Evolutionary conservation across 768 basidiomycete genomes (phyloP), one percentile per base, ranked within the genome.

Genomic region (Boletus huronensis): DNA sequence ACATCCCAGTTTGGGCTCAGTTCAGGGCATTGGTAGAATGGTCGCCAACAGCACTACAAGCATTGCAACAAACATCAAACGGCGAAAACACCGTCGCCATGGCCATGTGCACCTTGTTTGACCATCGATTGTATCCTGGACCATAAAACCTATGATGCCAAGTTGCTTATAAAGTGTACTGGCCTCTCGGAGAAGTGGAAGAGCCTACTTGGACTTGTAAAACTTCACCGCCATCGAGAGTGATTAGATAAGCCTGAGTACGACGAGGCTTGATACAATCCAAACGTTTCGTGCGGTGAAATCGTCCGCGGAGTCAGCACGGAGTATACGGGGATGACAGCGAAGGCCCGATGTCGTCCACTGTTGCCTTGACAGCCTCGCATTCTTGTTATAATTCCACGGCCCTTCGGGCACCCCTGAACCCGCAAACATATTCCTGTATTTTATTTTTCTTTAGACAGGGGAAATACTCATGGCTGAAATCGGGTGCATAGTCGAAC

Each of bases 391-490:
- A n/a, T n/a, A n/a, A n/a, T n/a, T n/a, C n/a, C n/a, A n/a, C n/a
- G n/a, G n/a, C n/a, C n/a, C n/a, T n/a, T n/a, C n/a, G n/a, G n/a
- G n/a, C n/a, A n/a, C n/a, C n/a, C n/a, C n/a, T n/a, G n/a, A n/a
- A n/a, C n/a, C n/a, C n/a, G n/a, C n/a, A n/a, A n/a, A n/a, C n/a
- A n/a, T n/a, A n/a, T n/a, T n/a, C n/a, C n/a, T n/a, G n/a, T n/a
- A n/a, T n/a, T n/a, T n/a, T n/a, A n/a, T n/a, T n/a, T n/a, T n/a
- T n/a, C n/a, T n/a, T n/a, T n/a, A n/a, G n/a, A n/a, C n/a, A n/a
- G n/a, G n/a, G 7, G 68, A 69, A 9, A 58, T 71, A 0, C 67
- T 75, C 26, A 54, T 73, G 54, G 55, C 60, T 45, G 88, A 90
- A 60, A 49, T 85, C 1, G 71, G 71, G 2, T 53, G 66, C 1